Evolutionary conservation across 495 filamentous ascomycete genomes (phyloP), one percentile per base, ranked within the genome.

Genomic region (Aspergillus kassunensis): DNA sequence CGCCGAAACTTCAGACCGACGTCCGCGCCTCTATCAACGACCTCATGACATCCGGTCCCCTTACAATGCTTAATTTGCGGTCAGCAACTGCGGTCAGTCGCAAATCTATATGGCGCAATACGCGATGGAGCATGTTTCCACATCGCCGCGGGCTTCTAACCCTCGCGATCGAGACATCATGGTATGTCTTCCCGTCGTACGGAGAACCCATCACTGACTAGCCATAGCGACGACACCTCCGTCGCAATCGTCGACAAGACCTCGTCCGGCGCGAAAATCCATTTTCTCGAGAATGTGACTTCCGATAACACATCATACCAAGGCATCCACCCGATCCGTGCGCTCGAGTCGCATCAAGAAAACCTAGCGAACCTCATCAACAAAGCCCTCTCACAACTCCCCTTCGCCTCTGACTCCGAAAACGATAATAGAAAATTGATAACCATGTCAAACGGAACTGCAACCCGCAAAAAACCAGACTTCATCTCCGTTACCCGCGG

Each of bases 111-210:
- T 42, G 30, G 35, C 24, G 19, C 9, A 40, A 50, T 15, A 43
- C 53, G 1, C 63, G 44, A 39, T 30, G 51, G 18, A 52, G 21
- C 7, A 15, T 51, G 11, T 8, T 53, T 2, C 37, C 48, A 18
- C 57, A 31, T 13, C 64, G 60, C 0, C 77, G 79, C 21, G 63
- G 66, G 7, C 72, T 89, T 37, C 65, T 88, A 13, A 91, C 88
- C 0, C 83, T 97, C 29, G 92, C 89, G 15, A 95, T 97, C 63
- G 92, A 97, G 73, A 89, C 88, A 13, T 96, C 91, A n/a, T 97
- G 85, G 80, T 83, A 62, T 51, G 64, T 40, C 8, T n/a, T 9
- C 16, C 25, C 41, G 16, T 4, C 4, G 24, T 27, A 27, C 24
- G 16, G 18, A 48, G 19, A 42, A n/a, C 7, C 20, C 11, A 1